phyloP scores from a whole-genome alignment of 2,329 filamentous ascomycete species.

The Cytospora chrysosperma region DNA sequence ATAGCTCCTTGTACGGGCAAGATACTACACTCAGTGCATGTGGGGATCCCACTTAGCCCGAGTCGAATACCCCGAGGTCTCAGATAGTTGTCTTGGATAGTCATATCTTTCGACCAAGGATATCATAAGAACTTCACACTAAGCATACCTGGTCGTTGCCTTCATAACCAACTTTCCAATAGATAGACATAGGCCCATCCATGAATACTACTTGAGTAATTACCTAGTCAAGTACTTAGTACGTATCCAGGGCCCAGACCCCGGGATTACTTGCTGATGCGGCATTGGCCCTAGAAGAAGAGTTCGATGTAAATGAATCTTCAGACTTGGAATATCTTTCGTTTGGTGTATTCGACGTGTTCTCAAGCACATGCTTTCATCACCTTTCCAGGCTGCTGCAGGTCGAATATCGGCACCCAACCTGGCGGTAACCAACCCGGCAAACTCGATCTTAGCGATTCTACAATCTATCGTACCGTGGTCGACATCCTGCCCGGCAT shows the following conservation, averaged over 20 bases:
- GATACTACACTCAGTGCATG: too few species aligned
- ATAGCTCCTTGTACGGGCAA: too few species aligned
- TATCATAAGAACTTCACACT: background rate
- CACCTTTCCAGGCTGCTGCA: background rate
- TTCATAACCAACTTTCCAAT: background rate
- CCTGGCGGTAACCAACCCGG: too few species aligned
- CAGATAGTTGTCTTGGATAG: too few species aligned
- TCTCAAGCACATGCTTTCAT: background rate
- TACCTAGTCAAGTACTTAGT: too few species aligned
- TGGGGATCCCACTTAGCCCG: too few species aligned
- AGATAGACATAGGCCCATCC: too few species aligned
- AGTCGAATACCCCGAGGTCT: too few species aligned
- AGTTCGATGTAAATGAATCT: too few species aligned
- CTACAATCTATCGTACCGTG: background rate
- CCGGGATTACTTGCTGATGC: background rate
- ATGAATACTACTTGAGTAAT: too few species aligned
- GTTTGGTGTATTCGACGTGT: background rate
- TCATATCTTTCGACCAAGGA: background rate
- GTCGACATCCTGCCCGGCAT: background rate
- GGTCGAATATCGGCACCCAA: background rate
- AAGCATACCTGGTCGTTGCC: background rate
- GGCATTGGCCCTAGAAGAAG: background rate
- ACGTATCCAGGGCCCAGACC: background rate
- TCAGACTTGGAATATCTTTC: too few species aligned
- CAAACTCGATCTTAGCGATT: background rate